phyloP scores from a whole-genome alignment of 768 basidiomycete species.

The Xerocomellus dryophilus region DNA sequence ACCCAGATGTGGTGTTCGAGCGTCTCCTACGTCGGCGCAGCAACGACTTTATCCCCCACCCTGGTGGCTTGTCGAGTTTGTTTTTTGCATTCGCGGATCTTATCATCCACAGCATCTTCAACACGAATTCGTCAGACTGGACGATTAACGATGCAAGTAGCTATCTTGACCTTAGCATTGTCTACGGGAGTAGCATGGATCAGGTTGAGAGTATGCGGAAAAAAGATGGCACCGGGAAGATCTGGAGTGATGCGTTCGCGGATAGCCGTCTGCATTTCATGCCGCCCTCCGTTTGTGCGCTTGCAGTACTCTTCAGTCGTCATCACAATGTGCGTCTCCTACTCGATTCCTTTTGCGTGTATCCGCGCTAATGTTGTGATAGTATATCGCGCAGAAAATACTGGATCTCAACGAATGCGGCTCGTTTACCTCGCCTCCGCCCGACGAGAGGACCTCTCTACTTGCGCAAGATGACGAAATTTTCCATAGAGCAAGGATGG shows the following conservation, averaged over 20 bases:
- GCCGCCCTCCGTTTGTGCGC: constrained; percentile 68
- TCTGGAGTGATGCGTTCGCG: constrained; percentile 70
- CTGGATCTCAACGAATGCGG: constrained; percentile 65
- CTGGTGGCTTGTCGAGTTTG: constrained; percentile 65
- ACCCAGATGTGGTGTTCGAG: constrained; percentile 69
- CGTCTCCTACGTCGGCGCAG: constrained; percentile 48
- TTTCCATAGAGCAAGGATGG: constrained; percentile 67
- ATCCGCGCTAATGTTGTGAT: constrained; percentile 6
- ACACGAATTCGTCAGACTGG: constrained; percentile 47
- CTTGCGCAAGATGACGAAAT: constrained; percentile 70
- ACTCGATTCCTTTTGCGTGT: not conserved
- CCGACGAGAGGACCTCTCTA: constrained; percentile 18
- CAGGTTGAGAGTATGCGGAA: constrained; percentile 51
- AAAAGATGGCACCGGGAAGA: constrained; percentile 61
- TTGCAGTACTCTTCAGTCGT: constrained; percentile 64
- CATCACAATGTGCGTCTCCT: constrained; percentile 64
- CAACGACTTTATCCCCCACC: constrained; percentile 48
- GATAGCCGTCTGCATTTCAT: constrained; percentile 63
- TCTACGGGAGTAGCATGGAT: constrained; percentile 61
- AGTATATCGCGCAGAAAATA: constrained; percentile 71
- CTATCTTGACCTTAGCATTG: constrained; percentile 72
- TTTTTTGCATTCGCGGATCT: constrained; percentile 81
- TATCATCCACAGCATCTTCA: constrained; percentile 71
- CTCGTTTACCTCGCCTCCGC: constrained; percentile 35
- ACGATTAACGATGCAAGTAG: constrained; percentile 63